These are phyloP conservation scores for Kurtzmaniella quercitrusa DNA, from an alignment of 1,139 yeast species.

Conservation along the genomic window DNA sequence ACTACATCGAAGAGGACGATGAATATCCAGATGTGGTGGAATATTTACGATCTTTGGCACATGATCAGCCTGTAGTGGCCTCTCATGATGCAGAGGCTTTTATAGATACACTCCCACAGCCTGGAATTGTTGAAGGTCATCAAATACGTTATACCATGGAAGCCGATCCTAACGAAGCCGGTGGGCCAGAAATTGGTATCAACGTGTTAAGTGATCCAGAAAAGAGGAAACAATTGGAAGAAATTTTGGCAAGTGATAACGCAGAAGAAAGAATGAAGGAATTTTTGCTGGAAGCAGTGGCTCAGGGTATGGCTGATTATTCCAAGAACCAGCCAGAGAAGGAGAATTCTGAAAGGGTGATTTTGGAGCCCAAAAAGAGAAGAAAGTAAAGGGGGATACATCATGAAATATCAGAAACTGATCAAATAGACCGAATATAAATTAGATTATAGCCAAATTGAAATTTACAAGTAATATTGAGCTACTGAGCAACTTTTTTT, in stretches of 20 bases:
- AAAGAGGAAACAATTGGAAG: slow-evolving; percentile 62
- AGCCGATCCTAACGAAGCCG: slow-evolving; percentile 29
- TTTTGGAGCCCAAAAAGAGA: slow-evolving; percentile 17
- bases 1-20: slow-evolving; percentile 75
- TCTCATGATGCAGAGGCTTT: slow-evolving; percentile 8
- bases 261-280: slow-evolving; percentile 75
- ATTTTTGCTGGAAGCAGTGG: slow-evolving; percentile 62
- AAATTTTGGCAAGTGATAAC: slow-evolving; percentile 69
- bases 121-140: slow-evolving; percentile 47
- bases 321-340: slow-evolving; percentile 7
- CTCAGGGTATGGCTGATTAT: slow-evolving; percentile 40
- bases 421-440: neutral
- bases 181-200: slow-evolving; percentile 11
- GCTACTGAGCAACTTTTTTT: too few relatives aligned
- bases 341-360: slow-evolving; percentile 12
- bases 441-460: neutral
- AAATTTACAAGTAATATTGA: too few relatives aligned
- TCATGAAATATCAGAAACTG: neutral
- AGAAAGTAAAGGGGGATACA: slow-evolving; percentile 13
- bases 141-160: slow-evolving; percentile 57
- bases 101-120: slow-evolving; percentile 32
- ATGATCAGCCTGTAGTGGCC: slow-evolving; percentile 22
- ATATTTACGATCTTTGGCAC: slow-evolving; percentile 52
- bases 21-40: slow-evolving; percentile 77
- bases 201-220: slow-evolving; percentile 34